A percentile compares a stretch with the other conserved stretches of the same genome.
phyloP scores from a whole-genome alignment of 2,329 filamentous ascomycete species.

The Curvularia eragrostidis region DNA sequence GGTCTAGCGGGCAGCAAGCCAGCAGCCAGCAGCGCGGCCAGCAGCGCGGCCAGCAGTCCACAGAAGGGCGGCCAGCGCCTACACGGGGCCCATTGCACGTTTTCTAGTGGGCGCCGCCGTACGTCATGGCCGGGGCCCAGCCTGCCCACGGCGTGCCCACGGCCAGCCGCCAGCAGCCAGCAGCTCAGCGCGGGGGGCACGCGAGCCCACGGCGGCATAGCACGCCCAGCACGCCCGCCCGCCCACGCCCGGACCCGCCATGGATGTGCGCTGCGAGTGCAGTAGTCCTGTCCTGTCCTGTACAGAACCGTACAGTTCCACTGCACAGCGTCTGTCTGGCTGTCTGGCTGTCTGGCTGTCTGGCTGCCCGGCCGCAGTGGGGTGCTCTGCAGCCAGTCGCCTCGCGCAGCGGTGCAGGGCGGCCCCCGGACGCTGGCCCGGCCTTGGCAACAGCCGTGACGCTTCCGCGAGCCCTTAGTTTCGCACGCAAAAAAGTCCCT shows the following conservation, averaged over 20 bases:
- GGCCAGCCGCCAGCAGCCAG: slow-evolving; percentile 26
- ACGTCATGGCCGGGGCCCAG: slow-evolving; percentile 25
- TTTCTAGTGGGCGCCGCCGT: slow-evolving; percentile 41
- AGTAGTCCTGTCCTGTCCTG: no score
- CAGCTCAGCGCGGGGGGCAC: slow-evolving; percentile 11
- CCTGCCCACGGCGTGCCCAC: no score
- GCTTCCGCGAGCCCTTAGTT: slow-evolving; percentile 27
- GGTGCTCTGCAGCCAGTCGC: not conserved
- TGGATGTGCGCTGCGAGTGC: no score
- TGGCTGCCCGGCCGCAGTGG: not conserved
- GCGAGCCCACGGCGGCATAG: no score
- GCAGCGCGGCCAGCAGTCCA: slow-evolving; percentile 24
- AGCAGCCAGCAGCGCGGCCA: no score
- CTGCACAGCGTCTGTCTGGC: no score
- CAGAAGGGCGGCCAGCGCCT: slow-evolving; percentile 17
- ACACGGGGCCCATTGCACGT: slow-evolving; percentile 38
- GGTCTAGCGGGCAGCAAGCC: no score
- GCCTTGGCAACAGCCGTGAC: slow-evolving; percentile 28
- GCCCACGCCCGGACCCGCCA: no score
- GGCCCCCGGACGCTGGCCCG: slow-evolving; percentile 23
- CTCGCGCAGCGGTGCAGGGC: no score
- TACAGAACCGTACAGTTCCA: no score
- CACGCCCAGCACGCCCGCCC: no score
- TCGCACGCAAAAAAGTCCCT: slow-evolving; percentile 42
- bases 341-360: no score